Base-by-base conservation (phyloP, 495 filamentous ascomycete genomes). In the Schizothecium vesticola region DNA sequence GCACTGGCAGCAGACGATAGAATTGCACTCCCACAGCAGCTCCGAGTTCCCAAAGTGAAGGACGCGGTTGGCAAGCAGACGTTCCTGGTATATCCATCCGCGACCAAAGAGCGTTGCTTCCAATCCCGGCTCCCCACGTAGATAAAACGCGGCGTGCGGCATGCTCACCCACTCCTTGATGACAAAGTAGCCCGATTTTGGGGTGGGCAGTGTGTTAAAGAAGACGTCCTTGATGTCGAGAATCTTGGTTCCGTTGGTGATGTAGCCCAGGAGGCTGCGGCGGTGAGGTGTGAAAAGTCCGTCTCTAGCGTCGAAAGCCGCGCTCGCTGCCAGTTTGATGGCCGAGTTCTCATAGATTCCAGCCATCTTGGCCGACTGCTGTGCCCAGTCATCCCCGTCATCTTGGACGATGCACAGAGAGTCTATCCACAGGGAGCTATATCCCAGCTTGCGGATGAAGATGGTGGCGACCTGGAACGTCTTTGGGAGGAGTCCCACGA, bases 401-500 rank as follows among this genome's bases (percentile, higher is more conserved):
- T 66, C 63, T 16, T 69, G 66, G 36, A 64, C 21, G 22, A 68
- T 56, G 26, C 66, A 68, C n/a, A 68, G 56, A 1, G 71, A 60
- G 29, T 74, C 71, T 24, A 75, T 71, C 73, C 73, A 75, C 8
- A 75, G 51, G 51, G 69, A 73, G 16, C 56, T 19, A 19, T 72
- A 58, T 2, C 65, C 67, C 8, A 75, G 56, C 12, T 59, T 25
- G 19, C 58, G 23, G 26, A 65, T 59, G 6, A 72, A 59, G 21
- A n/a, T 55, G 16, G 81, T 65, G 16, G 79, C 78, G 23, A 80
- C 75, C 64, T 73, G 66, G 26, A 78, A 77, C 25, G 77, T 75
- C 31, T 62, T 61, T 1, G 71, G 71, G 2, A 72, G 36, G 33
- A 57, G 9, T 61, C 21, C 67, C 64, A 70, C 8, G 51, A 22